Percentiles rank a stretch among this genome's conserved stretches.
Conservation (phyloP, 441 rosid genomes). For the Erodium texanum region DNA sequence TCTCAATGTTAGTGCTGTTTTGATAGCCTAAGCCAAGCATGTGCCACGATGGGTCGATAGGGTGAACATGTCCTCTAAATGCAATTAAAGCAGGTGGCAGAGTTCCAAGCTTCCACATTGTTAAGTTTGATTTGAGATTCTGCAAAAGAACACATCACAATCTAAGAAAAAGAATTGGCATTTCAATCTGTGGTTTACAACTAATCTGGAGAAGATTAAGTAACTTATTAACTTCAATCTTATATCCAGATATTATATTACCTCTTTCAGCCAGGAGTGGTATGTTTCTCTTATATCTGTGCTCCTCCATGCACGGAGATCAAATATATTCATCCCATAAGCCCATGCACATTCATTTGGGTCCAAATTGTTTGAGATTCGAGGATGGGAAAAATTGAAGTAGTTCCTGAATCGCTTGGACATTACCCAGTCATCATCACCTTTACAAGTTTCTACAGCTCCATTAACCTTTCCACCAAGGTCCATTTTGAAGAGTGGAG, state of each 20-base stretch:
- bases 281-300: constrained; percentile 79
- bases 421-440: constrained; percentile 98
- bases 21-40: constrained; percentile 98
- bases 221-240: no score
- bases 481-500: constrained; percentile 88
- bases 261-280: constrained; percentile 94
- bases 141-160: constrained; percentile 28
- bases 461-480: constrained; percentile 90
- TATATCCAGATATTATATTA: constrained; percentile 24
- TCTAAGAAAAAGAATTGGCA: constrained; percentile 19
- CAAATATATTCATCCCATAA: constrained; percentile 94
- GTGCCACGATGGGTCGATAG: constrained; percentile 90
- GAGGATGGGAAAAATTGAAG: constrained; percentile 97
- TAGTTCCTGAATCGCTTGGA: constrained; percentile 84
- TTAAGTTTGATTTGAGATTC: constrained; percentile 82
- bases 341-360: constrained; percentile 99
- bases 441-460: constrained; percentile 94
- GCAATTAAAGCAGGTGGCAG: constrained; percentile 98
- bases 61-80: constrained; percentile 74
- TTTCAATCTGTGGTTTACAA: no score
- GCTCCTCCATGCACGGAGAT: constrained; percentile 81
- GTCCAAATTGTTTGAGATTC: constrained; percentile 61
- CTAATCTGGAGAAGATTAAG: no score
- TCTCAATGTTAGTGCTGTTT: constrained; percentile 55
- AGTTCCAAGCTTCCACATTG: constrained; percentile 98